Conservation (phyloP, 2,329 filamentous ascomycete genomes). For the Cladosporium sp. region DNA sequence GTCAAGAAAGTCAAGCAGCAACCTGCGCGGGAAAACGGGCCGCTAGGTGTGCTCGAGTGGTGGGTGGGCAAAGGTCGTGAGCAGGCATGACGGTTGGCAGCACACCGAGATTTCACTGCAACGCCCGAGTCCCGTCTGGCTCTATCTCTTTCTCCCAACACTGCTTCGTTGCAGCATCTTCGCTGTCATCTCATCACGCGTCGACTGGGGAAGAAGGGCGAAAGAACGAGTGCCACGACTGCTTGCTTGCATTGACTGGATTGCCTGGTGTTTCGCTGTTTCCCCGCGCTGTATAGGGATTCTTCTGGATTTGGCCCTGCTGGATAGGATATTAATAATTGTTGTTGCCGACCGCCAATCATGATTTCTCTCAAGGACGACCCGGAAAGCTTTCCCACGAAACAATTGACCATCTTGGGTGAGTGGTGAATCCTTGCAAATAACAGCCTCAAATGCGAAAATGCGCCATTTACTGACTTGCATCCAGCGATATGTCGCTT, state of each 20-base stretch:
- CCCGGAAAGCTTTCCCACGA: slow-evolving; percentile 70
- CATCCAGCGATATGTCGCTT: slow-evolving; percentile 14
- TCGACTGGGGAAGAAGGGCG: neutral
- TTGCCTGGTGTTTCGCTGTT: neutral
- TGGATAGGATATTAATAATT: neutral
- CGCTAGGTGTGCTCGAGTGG: neutral
- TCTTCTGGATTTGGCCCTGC: neutral
- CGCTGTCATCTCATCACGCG: neutral
- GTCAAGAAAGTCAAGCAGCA: slow-evolving; percentile 7
- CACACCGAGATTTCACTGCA: slow-evolving; percentile 9
- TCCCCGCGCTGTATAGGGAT: neutral
- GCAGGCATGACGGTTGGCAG: slow-evolving; percentile 5
- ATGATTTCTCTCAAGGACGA: slow-evolving; percentile 34
- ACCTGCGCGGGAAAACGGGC: slow-evolving; percentile 2
- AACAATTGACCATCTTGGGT: slow-evolving; percentile 81
- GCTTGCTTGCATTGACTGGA: neutral
- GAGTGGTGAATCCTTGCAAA: slow-evolving; percentile 31
- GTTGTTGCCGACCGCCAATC: neutral
- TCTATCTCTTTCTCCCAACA: neutral
- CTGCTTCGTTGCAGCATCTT: neutral
- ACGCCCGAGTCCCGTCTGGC: neutral
- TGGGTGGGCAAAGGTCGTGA: neutral
- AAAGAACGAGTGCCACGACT: neutral
- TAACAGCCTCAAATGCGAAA: neutral
- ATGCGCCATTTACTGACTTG: neutral